Conservation (phyloP, 495 filamentous ascomycete species). For the Filosporella fistucella region DNA sequence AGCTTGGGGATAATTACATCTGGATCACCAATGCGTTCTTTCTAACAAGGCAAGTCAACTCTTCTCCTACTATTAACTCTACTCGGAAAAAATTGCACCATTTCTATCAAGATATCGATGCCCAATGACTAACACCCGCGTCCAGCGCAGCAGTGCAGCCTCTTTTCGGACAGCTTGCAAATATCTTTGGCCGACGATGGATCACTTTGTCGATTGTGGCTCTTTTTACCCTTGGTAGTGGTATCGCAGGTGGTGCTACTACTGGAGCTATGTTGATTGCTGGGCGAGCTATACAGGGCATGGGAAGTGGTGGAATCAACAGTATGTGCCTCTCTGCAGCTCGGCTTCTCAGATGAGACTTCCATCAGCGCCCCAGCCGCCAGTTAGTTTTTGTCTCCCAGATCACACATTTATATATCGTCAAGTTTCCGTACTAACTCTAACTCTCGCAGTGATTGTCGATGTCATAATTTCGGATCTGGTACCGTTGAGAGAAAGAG, state of each 20-base stretch:
- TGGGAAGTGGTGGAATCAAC: slow-evolving; percentile 74
- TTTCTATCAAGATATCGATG: background rate
- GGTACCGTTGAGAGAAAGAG: background rate
- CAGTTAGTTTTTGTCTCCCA: too few species aligned
- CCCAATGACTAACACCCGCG: too few species aligned
- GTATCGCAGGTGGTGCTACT: slow-evolving; percentile 55
- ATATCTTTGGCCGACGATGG: slow-evolving; percentile 48
- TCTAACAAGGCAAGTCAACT: slow-evolving; percentile 21
- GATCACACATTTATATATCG: too few species aligned
- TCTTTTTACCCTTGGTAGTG: slow-evolving; percentile 68
- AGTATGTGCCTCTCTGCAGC: too few species aligned
- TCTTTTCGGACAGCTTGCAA: slow-evolving; percentile 36
- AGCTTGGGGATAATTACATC: slow-evolving; percentile 28
- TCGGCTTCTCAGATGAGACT: too few species aligned
- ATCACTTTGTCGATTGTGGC: slow-evolving; percentile 37
- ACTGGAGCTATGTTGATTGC: slow-evolving; percentile 70
- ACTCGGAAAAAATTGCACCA: background rate
- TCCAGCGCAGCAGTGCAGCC: slow-evolving; percentile 22
- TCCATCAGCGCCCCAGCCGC: too few species aligned
- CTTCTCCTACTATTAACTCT: background rate
- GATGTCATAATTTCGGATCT: background rate
- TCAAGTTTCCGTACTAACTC: too few species aligned
- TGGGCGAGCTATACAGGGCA: slow-evolving; percentile 70
- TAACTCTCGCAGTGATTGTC: too few species aligned
- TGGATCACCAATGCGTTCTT: slow-evolving; percentile 39